These are phyloP conservation scores for Artemisia annua DNA, from an alignment of 129 eudicot species.

Conservation along the genomic window DNA sequence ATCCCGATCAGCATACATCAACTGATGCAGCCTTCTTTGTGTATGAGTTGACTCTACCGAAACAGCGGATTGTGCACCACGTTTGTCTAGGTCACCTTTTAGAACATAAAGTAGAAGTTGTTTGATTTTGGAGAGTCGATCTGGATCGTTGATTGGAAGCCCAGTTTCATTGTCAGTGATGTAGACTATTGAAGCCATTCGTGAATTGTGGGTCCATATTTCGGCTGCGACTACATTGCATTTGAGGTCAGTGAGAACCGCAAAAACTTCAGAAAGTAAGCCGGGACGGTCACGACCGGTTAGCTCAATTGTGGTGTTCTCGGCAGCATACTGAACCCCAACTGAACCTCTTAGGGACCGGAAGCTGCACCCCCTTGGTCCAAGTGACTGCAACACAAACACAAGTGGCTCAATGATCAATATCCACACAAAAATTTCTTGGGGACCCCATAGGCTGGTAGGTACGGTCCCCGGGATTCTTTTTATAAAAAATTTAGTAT, in stretches of 20 bases:
- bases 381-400: constrained; percentile 58
- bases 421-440: background rate
- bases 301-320: constrained; percentile 67
- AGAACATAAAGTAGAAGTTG: constrained; percentile 62
- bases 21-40: constrained; percentile 78
- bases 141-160: constrained; percentile 48
- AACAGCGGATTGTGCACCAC: constrained; percentile 64
- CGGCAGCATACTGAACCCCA: constrained; percentile 63
- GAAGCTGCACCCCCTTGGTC: constrained; percentile 67
- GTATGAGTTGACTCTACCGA: constrained; percentile 78
- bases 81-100: constrained; percentile 57
- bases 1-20: constrained; percentile 92
- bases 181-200: constrained; percentile 81
- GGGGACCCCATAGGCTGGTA: too few species aligned
- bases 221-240: constrained; percentile 84
- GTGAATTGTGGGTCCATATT: constrained; percentile 86
- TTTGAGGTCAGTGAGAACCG: constrained; percentile 70
- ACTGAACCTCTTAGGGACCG: constrained; percentile 61
- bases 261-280: constrained; percentile 81
- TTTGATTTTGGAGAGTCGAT: constrained; percentile 62
- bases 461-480: too few species aligned
- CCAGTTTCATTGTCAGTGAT: constrained; percentile 64
- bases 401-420: background rate
- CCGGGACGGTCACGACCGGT: constrained; percentile 84
- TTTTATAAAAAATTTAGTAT: too few species aligned